Evolutionary conservation across 495 filamentous ascomycete genomes (phyloP).

Genomic region (Entonaema liquescens): DNA sequence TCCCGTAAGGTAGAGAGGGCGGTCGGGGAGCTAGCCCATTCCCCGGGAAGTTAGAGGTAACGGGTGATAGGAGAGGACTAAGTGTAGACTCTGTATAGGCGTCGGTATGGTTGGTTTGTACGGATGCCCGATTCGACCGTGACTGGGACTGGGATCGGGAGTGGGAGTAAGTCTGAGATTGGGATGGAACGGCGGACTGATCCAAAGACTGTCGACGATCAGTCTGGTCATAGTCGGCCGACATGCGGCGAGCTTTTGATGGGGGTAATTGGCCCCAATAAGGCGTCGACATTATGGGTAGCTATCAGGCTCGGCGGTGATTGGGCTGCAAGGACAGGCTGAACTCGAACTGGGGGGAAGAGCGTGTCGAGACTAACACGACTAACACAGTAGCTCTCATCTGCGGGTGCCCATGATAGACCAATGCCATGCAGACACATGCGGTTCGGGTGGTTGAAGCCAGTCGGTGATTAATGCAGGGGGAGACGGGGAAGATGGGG

Average conservation of each 20-base stretch:
- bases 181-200: slow-evolving; percentile 36
- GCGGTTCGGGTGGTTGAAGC: slow-evolving; percentile 44
- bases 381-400: slow-evolving; percentile 31
- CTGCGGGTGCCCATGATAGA: slow-evolving; percentile 49
- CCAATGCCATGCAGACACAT: slow-evolving; percentile 61
- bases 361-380: slow-evolving; percentile 18
- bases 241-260: slow-evolving; percentile 54
- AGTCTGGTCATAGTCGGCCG: slow-evolving; percentile 49
- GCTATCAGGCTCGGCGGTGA: slow-evolving; percentile 30
- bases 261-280: slow-evolving; percentile 55
- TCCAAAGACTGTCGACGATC: slow-evolving; percentile 56
- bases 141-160: slow-evolving; percentile 36
- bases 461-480: slow-evolving; percentile 39
- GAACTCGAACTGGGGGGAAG: slow-evolving; percentile 34
- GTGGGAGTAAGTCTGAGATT: slow-evolving; percentile 25
- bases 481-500: slow-evolving; percentile 28
- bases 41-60: slow-evolving; percentile 55
- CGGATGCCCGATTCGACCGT: slow-evolving; percentile 52
- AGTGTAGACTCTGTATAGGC: slow-evolving; percentile 60
- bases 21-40: slow-evolving; percentile 59
- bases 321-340: slow-evolving; percentile 45
- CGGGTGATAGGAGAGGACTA: slow-evolving; percentile 61
- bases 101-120: slow-evolving; percentile 57
- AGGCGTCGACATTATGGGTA: slow-evolving; percentile 42
- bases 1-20: slow-evolving; percentile 57